These are phyloP conservation scores for Suillus tomentosus DNA, from an alignment of 768 basidiomycete genomes.

Conservation along the genomic window DNA sequence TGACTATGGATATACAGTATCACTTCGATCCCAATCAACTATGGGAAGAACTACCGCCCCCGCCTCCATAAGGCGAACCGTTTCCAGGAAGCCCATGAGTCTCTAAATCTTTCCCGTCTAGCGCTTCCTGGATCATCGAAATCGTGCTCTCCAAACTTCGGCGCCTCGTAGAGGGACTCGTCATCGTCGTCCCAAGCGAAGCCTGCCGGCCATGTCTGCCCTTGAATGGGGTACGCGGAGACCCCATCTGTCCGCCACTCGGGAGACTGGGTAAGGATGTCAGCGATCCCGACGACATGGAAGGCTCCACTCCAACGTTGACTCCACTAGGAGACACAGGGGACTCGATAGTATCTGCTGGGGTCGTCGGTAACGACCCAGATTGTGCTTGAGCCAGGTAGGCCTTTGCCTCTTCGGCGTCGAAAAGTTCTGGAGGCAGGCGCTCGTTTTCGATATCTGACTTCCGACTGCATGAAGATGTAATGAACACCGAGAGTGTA, in stretches of 20 bases:
- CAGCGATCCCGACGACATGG: constrained; percentile 25
- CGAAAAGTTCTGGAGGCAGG: constrained; percentile 93
- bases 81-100: constrained; percentile 24
- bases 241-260: constrained; percentile 21
- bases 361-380: constrained; percentile 53
- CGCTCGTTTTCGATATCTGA: constrained; percentile 99
- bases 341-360: constrained; percentile 43
- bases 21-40: constrained; percentile 3
- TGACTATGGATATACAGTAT: constrained; percentile 5
- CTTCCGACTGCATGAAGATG: constrained; percentile 67
- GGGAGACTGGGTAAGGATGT: constrained; percentile 26
- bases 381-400: constrained; percentile 44
- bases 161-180: constrained; percentile 89
- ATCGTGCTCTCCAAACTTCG: constrained; percentile 95
- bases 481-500: background rate
- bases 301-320: constrained; percentile 43
- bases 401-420: constrained; percentile 71
- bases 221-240: constrained; percentile 50
- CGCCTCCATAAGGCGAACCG: constrained; percentile 19
- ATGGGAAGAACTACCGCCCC: constrained; percentile 7
- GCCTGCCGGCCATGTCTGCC: constrained; percentile 52
- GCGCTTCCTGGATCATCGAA: constrained; percentile 90
- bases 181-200: constrained; percentile 89
- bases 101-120: constrained; percentile 68
- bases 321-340: constrained; percentile 48